phyloP scores from a whole-genome alignment of 495 filamentous ascomycete genomes.

The Trypethelium eluteriae region DNA sequence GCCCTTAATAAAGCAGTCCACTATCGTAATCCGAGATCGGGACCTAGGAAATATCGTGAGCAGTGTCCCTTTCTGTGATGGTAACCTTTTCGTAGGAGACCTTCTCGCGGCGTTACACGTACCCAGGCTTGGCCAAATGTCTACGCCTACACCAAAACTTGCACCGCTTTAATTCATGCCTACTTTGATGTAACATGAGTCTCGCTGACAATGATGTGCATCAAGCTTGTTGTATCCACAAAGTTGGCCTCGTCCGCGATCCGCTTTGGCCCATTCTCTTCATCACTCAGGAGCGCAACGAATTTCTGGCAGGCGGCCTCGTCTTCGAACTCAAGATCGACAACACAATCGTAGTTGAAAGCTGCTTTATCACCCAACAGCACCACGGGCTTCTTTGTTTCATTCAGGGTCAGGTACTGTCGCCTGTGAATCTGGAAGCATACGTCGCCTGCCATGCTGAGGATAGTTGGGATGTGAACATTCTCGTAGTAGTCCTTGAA shows the following conservation, averaged over 20 bases:
- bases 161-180: neutral
- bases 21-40: too few species aligned
- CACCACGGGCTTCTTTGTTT: conserved; percentile 30
- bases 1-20: too few species aligned
- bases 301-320: conserved; percentile 31
- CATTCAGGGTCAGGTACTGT: conserved; percentile 26
- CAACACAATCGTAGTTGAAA: conserved; percentile 38
- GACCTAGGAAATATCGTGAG: too few species aligned
- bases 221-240: neutral
- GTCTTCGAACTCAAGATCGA: conserved; percentile 35
- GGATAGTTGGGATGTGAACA: conserved; percentile 32
- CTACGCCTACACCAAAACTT: too few species aligned
- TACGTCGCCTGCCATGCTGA: conserved; percentile 25
- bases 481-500: conserved; percentile 35
- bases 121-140: too few species aligned
- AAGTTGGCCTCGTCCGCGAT: neutral
- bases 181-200: neutral
- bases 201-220: neutral
- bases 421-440: conserved; percentile 30
- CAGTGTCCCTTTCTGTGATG: too few species aligned
- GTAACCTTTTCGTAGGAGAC: too few species aligned
- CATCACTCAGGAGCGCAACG: conserved; percentile 21
- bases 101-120: too few species aligned
- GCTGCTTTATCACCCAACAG: conserved; percentile 35
- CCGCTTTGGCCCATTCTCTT: neutral